These are phyloP conservation scores for Lanzia echinophila DNA, from an alignment of 2,329 filamentous ascomycete genomes.

Conservation along the genomic window DNA sequence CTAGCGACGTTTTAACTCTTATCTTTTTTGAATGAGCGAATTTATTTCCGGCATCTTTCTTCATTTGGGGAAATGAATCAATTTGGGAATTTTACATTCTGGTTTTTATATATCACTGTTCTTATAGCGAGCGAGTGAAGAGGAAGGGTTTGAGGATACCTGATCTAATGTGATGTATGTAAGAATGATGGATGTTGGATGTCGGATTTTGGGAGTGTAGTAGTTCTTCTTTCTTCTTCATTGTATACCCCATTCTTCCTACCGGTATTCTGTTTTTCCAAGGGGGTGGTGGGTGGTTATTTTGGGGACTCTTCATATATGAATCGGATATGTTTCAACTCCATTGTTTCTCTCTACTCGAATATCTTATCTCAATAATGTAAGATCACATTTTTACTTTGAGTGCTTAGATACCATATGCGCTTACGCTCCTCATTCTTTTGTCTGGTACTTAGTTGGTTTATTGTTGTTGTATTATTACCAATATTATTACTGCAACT, in stretches of 20 bases:
- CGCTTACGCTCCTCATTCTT: neutral
- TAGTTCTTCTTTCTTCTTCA: conserved; percentile 3
- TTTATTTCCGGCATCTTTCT: neutral
- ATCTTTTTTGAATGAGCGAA: neutral
- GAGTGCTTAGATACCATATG: neutral
- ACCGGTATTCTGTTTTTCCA: conserved; percentile 8
- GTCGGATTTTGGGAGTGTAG: neutral
- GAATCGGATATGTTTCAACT: neutral
- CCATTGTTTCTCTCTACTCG: too few relatives aligned
- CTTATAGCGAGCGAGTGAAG: neutral
- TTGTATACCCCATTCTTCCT: conserved; percentile 7
- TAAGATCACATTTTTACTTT: too few relatives aligned
- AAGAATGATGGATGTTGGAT: neutral
- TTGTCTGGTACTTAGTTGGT: too few relatives aligned
- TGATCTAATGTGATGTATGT: too few relatives aligned
- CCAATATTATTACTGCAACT: too few relatives aligned
- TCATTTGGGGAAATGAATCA: neutral
- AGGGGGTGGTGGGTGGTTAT: too few relatives aligned
- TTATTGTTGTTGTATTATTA: too few relatives aligned
- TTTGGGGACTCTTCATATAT: too few relatives aligned
- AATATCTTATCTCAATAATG: too few relatives aligned
- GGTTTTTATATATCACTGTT: neutral
- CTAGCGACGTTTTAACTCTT: conserved; percentile 4
- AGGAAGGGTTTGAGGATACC: neutral
- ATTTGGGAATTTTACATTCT: neutral